Evolutionary conservation across 1,139 yeast genomes (phyloP), one percentile per base, ranked within the genome.

Genomic region (Candida neerlandica): DNA sequence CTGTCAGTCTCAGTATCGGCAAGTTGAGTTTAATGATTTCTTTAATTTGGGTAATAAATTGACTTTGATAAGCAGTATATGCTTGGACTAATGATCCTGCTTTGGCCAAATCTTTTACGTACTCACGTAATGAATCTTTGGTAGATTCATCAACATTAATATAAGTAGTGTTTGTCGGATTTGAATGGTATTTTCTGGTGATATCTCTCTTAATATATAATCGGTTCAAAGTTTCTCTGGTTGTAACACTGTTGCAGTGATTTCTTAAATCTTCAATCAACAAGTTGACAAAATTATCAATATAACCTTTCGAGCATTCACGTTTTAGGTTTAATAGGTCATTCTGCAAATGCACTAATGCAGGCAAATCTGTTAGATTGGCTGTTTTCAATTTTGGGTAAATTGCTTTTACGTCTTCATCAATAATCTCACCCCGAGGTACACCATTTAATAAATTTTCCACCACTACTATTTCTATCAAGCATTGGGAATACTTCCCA

Each of bases 231-330:
- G 90, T 79, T 16, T 78, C 83, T n/a, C 62, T 61, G 1, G 60
- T 59, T 1, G 84, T 70, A 0, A 83, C 77, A 5, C 73, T 68
- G 39, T 77, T 75, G 58, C 81, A 80, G 60, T 86, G 89, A 1
- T 57, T 49, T 47, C 84, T 75, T 48, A 91, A 67, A 64, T 91
- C 96, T 1, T 73, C 71, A 14, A 87, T 56, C 44, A 91, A 69
- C 23, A 77, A 59, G 19, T 80, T 78, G 11, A 79, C 73, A 58
- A 91, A 84, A 44, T 78, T 71, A 32, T 77, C 71, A 4, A 85
- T 80, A 56, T 83, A 87, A 6, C 85, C 82, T 46, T 78, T 81
- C n/a, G 95, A 91, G 45, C 91, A 86, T 70, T 75, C 60, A 73
- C 71, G 59, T 48, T 75, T 75, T 44, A 89, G 69, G 21, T 70